Evolutionary conservation across 768 basidiomycete genomes (phyloP).

Genomic region (Leccinellum rugosiceps): DNA sequence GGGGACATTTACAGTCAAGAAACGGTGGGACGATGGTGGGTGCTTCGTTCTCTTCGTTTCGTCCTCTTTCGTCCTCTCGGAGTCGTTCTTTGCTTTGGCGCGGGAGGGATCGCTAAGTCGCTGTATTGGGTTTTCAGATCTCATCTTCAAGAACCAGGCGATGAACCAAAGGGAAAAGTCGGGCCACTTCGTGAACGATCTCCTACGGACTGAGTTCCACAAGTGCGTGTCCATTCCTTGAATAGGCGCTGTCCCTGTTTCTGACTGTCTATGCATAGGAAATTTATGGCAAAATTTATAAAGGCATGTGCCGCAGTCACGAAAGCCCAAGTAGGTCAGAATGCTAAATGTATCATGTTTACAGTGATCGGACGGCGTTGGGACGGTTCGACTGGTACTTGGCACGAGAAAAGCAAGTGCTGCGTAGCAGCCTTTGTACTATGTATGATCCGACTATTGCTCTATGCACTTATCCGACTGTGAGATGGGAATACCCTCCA

Average conservation of each 20-base stretch:
- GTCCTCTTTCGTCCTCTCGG: not conserved
- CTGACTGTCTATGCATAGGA: constrained; percentile 43
- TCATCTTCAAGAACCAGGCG: constrained; percentile 99
- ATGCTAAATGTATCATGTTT: not conserved
- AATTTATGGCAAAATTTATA: constrained; percentile 92
- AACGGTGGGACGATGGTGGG: constrained; percentile 93
- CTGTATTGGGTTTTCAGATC: constrained; percentile 46
- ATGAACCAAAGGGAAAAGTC: constrained; percentile 59
- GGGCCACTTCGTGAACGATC: constrained; percentile 92
- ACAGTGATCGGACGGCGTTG: constrained; percentile 6
- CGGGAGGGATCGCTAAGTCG: not conserved
- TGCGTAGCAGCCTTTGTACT: not conserved
- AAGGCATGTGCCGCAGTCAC: constrained; percentile 46
- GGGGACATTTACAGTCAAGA: constrained; percentile 87
- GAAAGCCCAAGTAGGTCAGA: too few species aligned
- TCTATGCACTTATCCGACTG: not conserved
- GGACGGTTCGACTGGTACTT: not conserved
- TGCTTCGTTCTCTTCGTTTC: constrained; percentile 1
- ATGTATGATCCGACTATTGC: not conserved
- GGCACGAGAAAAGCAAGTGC: not conserved
- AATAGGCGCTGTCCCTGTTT: not conserved
- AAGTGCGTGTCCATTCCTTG: constrained; percentile 51
- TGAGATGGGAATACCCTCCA: not conserved
- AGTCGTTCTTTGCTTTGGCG: not conserved
- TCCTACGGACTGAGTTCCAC: constrained; percentile 91